A percentile compares a stretch with the other conserved stretches of the same genome.
Conservation (phyloP, 305 asterid genomes). For the Salvia sclarea region DNA sequence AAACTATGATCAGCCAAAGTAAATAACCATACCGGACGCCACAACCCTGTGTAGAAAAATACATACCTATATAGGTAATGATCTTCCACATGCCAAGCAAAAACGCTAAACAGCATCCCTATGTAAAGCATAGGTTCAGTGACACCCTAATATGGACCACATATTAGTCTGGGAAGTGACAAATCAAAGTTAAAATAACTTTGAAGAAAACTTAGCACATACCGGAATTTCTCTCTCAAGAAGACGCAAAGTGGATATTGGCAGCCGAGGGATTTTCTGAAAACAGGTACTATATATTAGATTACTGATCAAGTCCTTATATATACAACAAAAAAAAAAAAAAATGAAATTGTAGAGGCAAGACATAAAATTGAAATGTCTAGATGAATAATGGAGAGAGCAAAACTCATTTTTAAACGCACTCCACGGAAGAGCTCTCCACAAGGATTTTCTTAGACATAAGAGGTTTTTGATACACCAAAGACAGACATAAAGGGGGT, state of each 20-base stretch:
- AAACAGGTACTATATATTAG: slow-evolving; percentile 30
- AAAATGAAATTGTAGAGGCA: slow-evolving; percentile 10
- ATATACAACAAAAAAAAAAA: not conserved
- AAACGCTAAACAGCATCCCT: slow-evolving; percentile 94
- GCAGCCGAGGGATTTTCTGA: slow-evolving; percentile 85
- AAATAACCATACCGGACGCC: slow-evolving; percentile 4
- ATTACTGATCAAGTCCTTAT: slow-evolving; percentile 1
- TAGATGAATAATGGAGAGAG: slow-evolving; percentile 8
- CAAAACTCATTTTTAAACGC: not conserved
- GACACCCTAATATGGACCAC: slow-evolving; percentile 65
- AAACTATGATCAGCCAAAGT: slow-evolving; percentile 10
- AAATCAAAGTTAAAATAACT: not conserved
- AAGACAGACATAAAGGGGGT: slow-evolving; percentile 1
- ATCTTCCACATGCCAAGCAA: slow-evolving; percentile 99
- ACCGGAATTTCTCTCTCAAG: slow-evolving; percentile 86
- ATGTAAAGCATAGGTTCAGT: slow-evolving; percentile 98
- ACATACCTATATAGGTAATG: slow-evolving; percentile 89
- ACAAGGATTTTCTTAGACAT: not conserved
- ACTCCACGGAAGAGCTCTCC: not conserved
- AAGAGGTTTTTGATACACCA: not conserved
- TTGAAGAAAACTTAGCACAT: slow-evolving; percentile 33
- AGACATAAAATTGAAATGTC: slow-evolving; percentile 6
- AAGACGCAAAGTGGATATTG: slow-evolving; percentile 83
- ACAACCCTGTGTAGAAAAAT: slow-evolving; percentile 7
- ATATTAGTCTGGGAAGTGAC: slow-evolving; percentile 29